A percentile compares a stretch with the other conserved stretches of the same genome.
These are phyloP conservation scores for Nakazawaea holstii DNA, from an alignment of 805 yeast genomes.

Conservation along the genomic window DNA sequence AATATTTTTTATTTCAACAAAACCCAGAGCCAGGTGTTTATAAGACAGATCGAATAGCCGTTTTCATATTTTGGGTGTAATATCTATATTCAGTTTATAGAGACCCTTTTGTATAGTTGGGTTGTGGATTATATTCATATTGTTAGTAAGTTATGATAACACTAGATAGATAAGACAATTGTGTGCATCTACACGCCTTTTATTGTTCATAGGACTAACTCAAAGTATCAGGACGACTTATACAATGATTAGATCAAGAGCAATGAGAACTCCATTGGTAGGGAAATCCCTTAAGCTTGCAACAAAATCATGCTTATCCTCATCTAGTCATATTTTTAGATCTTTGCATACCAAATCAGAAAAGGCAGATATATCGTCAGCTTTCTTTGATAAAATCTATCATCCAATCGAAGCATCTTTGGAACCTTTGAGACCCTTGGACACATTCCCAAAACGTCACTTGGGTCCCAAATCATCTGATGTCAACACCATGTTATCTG, in stretches of 20 bases:
- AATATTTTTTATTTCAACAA: no score
- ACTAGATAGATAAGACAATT: background rate
- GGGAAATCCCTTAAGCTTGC: background rate
- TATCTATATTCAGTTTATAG: no score
- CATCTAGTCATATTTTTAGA: background rate
- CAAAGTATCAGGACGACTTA: background rate
- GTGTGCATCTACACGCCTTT: background rate
- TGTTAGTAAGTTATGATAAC: no score
- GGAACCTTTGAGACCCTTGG: conserved; percentile 35
- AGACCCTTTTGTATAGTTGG: no score
- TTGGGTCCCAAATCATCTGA: conserved; percentile 72
- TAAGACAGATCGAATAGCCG: no score
- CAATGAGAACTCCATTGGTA: background rate
- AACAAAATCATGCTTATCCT: background rate
- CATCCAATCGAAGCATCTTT: conserved; percentile 26
- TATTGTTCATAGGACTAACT: background rate
- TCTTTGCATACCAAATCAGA: conserved; percentile 11
- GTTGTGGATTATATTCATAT: no score
- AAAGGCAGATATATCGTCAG: conserved; percentile 52
- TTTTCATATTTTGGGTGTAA: no score
- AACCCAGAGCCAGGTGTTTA: no score
- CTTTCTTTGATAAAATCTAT: conserved; percentile 41
- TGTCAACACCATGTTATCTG: conserved; percentile 58
- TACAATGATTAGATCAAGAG: background rate
- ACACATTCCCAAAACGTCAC: conserved; percentile 87